phyloP scores from a whole-genome alignment of 257 asterid genomes.

The Phtheirospermum japonicum region DNA sequence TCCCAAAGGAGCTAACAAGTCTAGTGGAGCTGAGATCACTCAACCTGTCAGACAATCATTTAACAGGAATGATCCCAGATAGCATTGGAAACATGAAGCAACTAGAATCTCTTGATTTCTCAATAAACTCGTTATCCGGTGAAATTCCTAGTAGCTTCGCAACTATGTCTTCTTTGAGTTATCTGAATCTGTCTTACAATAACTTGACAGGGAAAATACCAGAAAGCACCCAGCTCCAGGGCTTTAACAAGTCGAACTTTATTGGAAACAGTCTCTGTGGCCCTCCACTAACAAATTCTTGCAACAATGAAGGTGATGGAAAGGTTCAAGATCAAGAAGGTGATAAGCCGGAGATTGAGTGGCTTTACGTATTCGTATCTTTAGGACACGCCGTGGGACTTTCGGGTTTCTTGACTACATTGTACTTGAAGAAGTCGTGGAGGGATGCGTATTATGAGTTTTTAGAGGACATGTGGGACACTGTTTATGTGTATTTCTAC shows the following conservation, averaged over 20 bases:
- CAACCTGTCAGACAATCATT: not conserved
- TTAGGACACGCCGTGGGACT: not conserved
- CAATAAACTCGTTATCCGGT: conserved; percentile 33
- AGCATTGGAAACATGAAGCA: conserved; percentile 31
- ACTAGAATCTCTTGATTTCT: conserved; percentile 34
- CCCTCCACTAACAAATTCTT: not conserved
- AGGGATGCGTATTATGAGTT: not conserved
- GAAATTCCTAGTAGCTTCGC: conserved; percentile 31
- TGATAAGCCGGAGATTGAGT: not conserved
- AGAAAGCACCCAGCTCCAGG: conserved; percentile 19
- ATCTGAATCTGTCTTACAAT: conserved; percentile 31
- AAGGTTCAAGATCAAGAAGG: not conserved
- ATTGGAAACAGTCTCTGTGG: not conserved
- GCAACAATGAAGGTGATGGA: not conserved
- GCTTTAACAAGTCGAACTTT: conserved; percentile 17
- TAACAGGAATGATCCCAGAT: not conserved
- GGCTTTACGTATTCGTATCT: not conserved
- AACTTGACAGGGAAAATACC: conserved; percentile 31
- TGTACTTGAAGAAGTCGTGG: not conserved
- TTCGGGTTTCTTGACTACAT: not conserved
- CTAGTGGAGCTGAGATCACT: not conserved
- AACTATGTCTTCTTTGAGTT: not conserved
- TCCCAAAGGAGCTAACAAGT: not conserved
- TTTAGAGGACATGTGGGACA: too few relatives aligned
- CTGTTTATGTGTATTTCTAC: too few relatives aligned